These are phyloP conservation scores for Colletotrichum horii DNA, from an alignment of 2,329 filamentous ascomycete species.

Conservation along the genomic window DNA sequence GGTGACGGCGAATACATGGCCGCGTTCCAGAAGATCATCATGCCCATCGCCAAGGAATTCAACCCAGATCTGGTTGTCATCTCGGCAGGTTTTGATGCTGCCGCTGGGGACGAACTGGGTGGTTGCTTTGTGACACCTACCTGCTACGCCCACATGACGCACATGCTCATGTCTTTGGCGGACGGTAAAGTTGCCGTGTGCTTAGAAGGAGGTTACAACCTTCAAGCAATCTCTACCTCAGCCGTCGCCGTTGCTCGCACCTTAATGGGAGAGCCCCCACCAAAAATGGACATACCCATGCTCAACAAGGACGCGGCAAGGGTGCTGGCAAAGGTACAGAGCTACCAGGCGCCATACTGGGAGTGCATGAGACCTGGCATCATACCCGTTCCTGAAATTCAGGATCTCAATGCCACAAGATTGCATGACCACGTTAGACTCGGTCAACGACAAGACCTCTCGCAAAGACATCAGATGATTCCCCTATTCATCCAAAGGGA, in stretches of 20 bases:
- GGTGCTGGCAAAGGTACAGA: slow-evolving; percentile 63
- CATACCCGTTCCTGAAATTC: slow-evolving; percentile 57
- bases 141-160: slow-evolving; percentile 98
- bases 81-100: slow-evolving; percentile 94
- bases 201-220: slow-evolving; percentile 94
- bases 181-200: slow-evolving; percentile 90
- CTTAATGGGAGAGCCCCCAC: slow-evolving; percentile 92
- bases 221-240: slow-evolving; percentile 89
- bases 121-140: slow-evolving; percentile 89
- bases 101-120: slow-evolving; percentile 89
- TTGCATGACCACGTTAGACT: slow-evolving; percentile 81
- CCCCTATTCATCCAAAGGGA: slow-evolving; percentile 81
- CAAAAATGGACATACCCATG: slow-evolving; percentile 59
- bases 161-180: slow-evolving; percentile 97
- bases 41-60: slow-evolving; percentile 95
- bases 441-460: slow-evolving; percentile 75
- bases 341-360: slow-evolving; percentile 77
- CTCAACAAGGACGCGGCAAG: slow-evolving; percentile 63
- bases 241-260: slow-evolving; percentile 90
- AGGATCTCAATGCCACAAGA: slow-evolving; percentile 61
- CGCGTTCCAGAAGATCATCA: slow-evolving; percentile 93
- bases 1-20: slow-evolving; percentile 96
- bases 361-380: slow-evolving; percentile 80
- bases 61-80: slow-evolving; percentile 94
- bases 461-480: slow-evolving; percentile 77